Evolutionary conservation across 768 basidiomycete genomes (phyloP).

Genomic region (Mycena pura): DNA sequence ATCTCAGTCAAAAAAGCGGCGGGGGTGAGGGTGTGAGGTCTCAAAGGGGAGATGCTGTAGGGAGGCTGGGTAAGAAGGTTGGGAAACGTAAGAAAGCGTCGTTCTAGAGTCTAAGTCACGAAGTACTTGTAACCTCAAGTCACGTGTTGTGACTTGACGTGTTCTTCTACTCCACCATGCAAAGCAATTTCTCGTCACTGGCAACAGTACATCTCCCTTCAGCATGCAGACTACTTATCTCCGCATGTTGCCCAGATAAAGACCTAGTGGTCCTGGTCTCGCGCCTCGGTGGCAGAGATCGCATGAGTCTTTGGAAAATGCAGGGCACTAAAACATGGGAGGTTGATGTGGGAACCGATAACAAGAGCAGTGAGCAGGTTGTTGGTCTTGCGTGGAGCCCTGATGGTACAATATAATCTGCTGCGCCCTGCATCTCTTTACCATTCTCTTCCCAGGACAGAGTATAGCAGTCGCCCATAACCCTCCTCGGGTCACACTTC

Average conservation of each 20-base stretch:
- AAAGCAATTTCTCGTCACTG: constrained; percentile 62
- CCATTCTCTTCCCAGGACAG: constrained; percentile 52
- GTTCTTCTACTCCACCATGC: not conserved
- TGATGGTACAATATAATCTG: constrained; percentile 58
- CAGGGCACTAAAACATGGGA: constrained; percentile 86
- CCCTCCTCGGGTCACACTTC: constrained; percentile 70
- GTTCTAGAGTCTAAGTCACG: not conserved
- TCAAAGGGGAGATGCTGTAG: constrained; percentile 64
- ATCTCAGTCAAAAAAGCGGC: constrained; percentile 55
- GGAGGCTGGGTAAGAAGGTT: constrained; percentile 60
- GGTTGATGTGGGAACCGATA: constrained; percentile 61
- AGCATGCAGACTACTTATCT: constrained; percentile 60
- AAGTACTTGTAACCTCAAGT: not conserved
- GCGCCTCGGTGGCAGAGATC: constrained; percentile 69
- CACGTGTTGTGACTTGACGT: constrained; percentile 10
- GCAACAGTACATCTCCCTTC: constrained; percentile 63
- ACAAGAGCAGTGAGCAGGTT: constrained; percentile 55
- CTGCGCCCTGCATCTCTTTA: constrained; percentile 12
- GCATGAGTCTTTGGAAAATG: constrained; percentile 81
- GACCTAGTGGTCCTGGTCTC: constrained; percentile 76
- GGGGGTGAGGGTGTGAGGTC: constrained; percentile 66
- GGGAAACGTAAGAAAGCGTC: constrained; percentile 40
- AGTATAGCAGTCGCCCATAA: constrained; percentile 75
- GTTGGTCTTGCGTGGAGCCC: constrained; percentile 81
- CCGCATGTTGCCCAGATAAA: constrained; percentile 87